Evolutionary conservation across 306 rosid genomes (phyloP), one percentile per base, ranked within the genome.

Genomic region (Biancaea sappan): DNA sequence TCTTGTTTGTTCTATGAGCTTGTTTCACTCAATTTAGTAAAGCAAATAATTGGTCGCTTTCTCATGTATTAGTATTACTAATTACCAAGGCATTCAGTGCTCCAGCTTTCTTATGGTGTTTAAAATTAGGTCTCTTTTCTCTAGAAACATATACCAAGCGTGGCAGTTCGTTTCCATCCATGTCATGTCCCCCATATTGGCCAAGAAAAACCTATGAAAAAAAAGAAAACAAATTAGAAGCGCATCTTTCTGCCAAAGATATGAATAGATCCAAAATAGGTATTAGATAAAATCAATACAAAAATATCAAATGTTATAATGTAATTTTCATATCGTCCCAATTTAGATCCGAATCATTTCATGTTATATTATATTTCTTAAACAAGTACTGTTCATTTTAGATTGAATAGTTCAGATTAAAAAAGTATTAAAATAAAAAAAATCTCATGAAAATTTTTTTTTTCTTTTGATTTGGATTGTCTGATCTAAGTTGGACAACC

Each of bases 41-140:
- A 50, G 56, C 56, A 25, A 16, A 50, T 50, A 1, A 41, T 67
- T 29, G 29, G 3, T 8, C 50, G 6, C 19, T n/a, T 32, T 58
- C 2, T 26, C 4, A 10, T 43, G 63, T 25, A 40, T 69, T 52
- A 71, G n/a, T n/a, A n/a, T n/a, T n/a, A n/a, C n/a, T n/a, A n/a
- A 83, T 71, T 82, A 90, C 96, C 84, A 88, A 66, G 16, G 91
- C 85, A 86, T 90, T 90, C 77, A 88, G 74, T 19, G 91, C 92
- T 74, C 96, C 96, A 25, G 96, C 88, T 71, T 88, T 90, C 75
- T 61, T 72, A 63, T 90, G 89, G 76, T 88, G 87, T 51, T 84
- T 86, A 69, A 90, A 90, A 35, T 83, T 88, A 66, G 75, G 89
- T 65, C 85, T 83, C 72, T 86, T 90, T 81, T 90, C 96, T 77